Evolutionary conservation across 2,329 filamentous ascomycete species (phyloP), one percentile per base, ranked within the genome.

Genomic region (Beauveria varroae): DNA sequence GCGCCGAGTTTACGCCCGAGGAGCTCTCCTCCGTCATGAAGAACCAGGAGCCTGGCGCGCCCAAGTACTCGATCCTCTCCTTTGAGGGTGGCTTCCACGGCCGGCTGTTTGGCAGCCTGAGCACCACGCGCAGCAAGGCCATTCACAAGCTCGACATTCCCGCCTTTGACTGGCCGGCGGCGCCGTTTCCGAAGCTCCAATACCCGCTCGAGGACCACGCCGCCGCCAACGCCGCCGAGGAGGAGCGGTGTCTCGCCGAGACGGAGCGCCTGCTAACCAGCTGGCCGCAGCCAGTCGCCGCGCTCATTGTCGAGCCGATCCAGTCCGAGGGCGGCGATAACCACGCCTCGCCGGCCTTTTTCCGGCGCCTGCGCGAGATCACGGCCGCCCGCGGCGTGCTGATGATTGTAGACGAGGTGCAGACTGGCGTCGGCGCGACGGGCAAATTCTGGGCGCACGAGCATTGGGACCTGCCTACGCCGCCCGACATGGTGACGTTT

Each of bases 401-500:
- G 62, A 80, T 96, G 74, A 96, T 96, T 71, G 92, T 96, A 64
- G 92, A 96, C 73, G 92, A 96, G 78, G 92, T 96, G 16, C 92
- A 96, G 78, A 96, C 92, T 5, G 93, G 92, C 72, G 88, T 96
- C 28, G 93, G 93, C 68, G 91, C 93, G 41, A 96, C 92, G 0
- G 92, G 92, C 68, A 91, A 90, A 74, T 96, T 96, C 86, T 96
- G 92, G 92, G 92, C 92, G 8, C 93, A 96, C 79, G 91, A 96
- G 69, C 92, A 96, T 85, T 96, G 92, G 92, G 83, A 89, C 74
- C 83, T 96, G 44, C 71, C 81, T 51, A 78, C 85, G 40, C 90
- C 92, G 9, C 92, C 92, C 0, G 92, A 96, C 78, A 95, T 96
- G 81, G 92, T 96, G 44, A 96, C 92, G 61, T 96, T 96, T 79